phyloP scores from a whole-genome alignment of 352 stramenopile genomes.

The Phytopythium cucurbitacearum region DNA sequence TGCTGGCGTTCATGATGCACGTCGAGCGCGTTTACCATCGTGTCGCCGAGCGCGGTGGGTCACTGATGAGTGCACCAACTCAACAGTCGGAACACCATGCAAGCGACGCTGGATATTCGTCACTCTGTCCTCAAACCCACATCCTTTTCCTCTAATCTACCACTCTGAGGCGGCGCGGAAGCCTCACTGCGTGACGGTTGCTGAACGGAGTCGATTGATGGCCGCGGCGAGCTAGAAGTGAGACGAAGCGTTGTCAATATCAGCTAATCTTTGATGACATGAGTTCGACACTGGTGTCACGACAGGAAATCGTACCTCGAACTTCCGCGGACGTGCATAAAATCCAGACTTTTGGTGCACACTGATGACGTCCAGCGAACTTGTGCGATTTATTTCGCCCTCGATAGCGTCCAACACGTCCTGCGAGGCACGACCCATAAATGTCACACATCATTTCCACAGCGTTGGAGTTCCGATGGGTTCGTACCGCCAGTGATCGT shows the following conservation, averaged over 20 bases:
- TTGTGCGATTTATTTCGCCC: conserved; percentile 50
- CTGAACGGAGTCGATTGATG: conserved; percentile 81
- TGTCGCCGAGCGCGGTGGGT: conserved; percentile 17
- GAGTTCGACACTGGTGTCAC: background rate
- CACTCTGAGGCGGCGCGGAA: too few relatives aligned
- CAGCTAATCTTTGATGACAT: background rate
- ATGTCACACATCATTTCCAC: background rate
- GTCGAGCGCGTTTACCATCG: conserved; percentile 26
- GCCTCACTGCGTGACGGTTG: conserved; percentile 52
- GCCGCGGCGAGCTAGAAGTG: conserved; percentile 70
- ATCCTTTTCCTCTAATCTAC: background rate
- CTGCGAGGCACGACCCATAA: conserved; percentile 12
- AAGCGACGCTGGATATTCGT: too few relatives aligned
- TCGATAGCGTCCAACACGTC: conserved; percentile 67
- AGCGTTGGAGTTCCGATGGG: background rate
- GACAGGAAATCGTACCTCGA: conserved; percentile 44
- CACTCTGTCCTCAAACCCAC: background rate
- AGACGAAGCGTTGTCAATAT: background rate
- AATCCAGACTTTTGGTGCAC: conserved; percentile 61
- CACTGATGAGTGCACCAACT: conserved; percentile 5
- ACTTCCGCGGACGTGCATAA: conserved; percentile 72
- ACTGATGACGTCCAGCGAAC: conserved; percentile 59
- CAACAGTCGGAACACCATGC: too few relatives aligned
- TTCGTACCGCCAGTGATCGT: conserved; percentile 37
- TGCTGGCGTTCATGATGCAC: conserved; percentile 40